Conservation (phyloP, 2,329 filamentous ascomycete genomes). For the Capronia americana region DNA sequence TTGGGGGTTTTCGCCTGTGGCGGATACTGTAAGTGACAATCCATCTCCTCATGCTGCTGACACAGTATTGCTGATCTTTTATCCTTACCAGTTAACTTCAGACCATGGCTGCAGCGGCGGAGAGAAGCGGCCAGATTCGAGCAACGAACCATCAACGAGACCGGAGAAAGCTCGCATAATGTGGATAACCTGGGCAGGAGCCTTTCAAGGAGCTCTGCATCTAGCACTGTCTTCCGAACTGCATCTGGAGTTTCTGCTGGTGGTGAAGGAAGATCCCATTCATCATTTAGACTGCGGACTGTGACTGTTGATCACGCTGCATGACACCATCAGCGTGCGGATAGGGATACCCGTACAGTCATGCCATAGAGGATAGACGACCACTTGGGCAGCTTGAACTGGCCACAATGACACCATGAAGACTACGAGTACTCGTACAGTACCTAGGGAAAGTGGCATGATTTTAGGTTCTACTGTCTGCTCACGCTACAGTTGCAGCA, state of each 20-base stretch:
- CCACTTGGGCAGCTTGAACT: neutral
- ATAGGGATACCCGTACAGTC: neutral
- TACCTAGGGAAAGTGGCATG: neutral
- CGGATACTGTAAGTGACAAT: conserved; percentile 58
- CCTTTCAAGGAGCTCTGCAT: conserved; percentile 41
- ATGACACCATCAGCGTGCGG: conserved; percentile 10
- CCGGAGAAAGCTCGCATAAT: conserved; percentile 27
- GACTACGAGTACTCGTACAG: neutral
- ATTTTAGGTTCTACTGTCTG: neutral
- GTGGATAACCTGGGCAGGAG: conserved; percentile 18
- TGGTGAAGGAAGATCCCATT: conserved; percentile 12
- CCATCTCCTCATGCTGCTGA: conserved; percentile 14
- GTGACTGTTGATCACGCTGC: conserved; percentile 15
- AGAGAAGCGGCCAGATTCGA: conserved; percentile 32
- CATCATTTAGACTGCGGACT: conserved; percentile 22
- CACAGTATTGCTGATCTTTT: conserved; percentile 24
- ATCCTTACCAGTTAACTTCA: conserved; percentile 53
- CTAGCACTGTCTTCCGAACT: conserved; percentile 69
- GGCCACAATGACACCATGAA: neutral
- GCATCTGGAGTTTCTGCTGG: conserved; percentile 47
- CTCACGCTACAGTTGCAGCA: neutral
- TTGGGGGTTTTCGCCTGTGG: conserved; percentile 70
- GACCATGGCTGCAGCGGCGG: conserved; percentile 61
- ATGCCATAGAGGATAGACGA: neutral
- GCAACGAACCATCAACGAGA: conserved; percentile 34